Conservation (phyloP, 306 rosid species). For the Dicorynia guianensis region DNA sequence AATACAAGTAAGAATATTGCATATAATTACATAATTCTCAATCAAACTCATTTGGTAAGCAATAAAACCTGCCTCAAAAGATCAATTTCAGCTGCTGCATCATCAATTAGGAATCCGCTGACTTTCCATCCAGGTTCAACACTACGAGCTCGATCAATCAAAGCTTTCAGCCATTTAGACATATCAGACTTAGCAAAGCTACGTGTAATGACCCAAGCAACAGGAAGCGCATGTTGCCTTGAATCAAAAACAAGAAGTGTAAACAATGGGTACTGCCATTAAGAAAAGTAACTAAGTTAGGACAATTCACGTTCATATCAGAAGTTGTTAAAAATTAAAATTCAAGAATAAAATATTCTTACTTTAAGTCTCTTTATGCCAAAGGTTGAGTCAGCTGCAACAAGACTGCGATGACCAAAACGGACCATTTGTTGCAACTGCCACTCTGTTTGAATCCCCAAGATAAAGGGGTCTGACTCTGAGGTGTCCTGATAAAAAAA, state of each 20-base stretch:
- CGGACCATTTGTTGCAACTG: slow-evolving; percentile 94
- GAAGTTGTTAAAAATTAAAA: slow-evolving; percentile 19
- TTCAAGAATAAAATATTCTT: slow-evolving; percentile 27
- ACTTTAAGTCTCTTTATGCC: slow-evolving; percentile 94
- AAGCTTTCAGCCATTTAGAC: slow-evolving; percentile 85
- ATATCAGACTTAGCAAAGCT: slow-evolving; percentile 87
- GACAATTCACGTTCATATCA: neutral
- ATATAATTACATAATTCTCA: neutral
- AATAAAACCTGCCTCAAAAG: slow-evolving; percentile 72
- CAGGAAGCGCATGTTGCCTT: slow-evolving; percentile 93
- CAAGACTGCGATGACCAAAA: slow-evolving; percentile 84
- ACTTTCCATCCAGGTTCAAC: slow-evolving; percentile 86
- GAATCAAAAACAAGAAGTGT: slow-evolving; percentile 94
- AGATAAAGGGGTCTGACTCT: slow-evolving; percentile 80
- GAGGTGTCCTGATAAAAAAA: slow-evolving; percentile 87
- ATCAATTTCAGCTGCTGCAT: slow-evolving; percentile 87
- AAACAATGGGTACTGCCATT: slow-evolving; percentile 90
- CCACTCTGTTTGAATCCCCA: slow-evolving; percentile 99
- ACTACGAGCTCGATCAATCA: slow-evolving; percentile 68
- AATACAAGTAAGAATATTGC: slow-evolving; percentile 37
- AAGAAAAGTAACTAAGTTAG: slow-evolving; percentile 48
- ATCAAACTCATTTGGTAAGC: slow-evolving; percentile 34
- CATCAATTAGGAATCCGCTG: slow-evolving; percentile 88
- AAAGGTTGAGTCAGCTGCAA: slow-evolving; percentile 89
- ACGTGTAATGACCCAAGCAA: slow-evolving; percentile 95